phyloP scores from a whole-genome alignment of 2,329 filamentous ascomycete species.

The Daldinia eschscholtzii region DNA sequence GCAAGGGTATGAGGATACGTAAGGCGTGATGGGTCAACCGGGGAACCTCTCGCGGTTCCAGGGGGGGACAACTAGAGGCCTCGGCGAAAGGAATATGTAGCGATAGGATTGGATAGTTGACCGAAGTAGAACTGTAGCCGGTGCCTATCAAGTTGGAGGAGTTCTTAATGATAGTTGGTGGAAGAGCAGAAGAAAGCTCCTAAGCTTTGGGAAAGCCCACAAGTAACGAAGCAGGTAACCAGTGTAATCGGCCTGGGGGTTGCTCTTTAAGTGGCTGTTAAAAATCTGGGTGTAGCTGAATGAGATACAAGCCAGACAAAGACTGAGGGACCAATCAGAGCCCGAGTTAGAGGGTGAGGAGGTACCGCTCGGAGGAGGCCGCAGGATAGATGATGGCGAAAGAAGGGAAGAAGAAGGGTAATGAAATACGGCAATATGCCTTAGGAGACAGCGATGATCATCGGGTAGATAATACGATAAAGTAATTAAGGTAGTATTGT shows the following conservation, averaged over 20 bases:
- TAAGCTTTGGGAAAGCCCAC: constrained; percentile 27
- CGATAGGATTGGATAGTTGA: constrained; percentile 30
- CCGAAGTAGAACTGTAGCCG: constrained; percentile 21
- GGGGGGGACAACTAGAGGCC: constrained; percentile 21
- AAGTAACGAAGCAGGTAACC: constrained; percentile 7
- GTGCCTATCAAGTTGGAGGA: constrained; percentile 25
- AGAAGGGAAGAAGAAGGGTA: constrained; percentile 13
- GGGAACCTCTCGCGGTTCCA: constrained; percentile 36
- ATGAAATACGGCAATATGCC: constrained; percentile 29
- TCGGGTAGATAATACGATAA: constrained; percentile 28
- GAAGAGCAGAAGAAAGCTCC: constrained; percentile 15
- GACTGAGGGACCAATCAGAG: constrained; percentile 37
- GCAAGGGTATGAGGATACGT: constrained; percentile 35
- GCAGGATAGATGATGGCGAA: constrained; percentile 23
- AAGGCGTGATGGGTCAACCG: constrained; percentile 37
- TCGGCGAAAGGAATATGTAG: constrained; percentile 31
- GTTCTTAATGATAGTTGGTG: constrained; percentile 18
- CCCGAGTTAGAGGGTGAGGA: constrained; percentile 25
- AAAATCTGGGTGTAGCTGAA: constrained; percentile 34
- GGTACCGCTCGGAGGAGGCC: constrained; percentile 36
- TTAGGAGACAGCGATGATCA: constrained; percentile 31
- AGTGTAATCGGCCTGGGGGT: constrained; percentile 3
- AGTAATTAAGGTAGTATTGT: constrained; percentile 34
- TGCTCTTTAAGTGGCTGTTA: constrained; percentile 14
- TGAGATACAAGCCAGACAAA: constrained; percentile 33